phyloP scores from a whole-genome alignment of 2,329 filamentous ascomycete genomes.

The Cladophialophora carrionii region DNA sequence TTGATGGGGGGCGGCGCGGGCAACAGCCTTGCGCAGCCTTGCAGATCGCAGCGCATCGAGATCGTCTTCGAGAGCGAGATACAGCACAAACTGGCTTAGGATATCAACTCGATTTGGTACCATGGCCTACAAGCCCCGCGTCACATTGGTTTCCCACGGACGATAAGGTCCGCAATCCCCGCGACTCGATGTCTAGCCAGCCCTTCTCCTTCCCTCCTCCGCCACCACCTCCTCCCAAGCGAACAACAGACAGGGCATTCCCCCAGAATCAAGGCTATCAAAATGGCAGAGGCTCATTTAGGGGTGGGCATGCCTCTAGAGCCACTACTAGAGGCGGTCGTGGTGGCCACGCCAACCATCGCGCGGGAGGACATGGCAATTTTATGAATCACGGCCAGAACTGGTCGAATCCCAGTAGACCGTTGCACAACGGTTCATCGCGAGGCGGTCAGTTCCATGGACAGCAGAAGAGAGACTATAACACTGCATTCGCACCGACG shows the following conservation, averaged over 20 bases:
- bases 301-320: slow-evolving; percentile 22
- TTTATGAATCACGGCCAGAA: slow-evolving; percentile 15
- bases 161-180: not conserved
- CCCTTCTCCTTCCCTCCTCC: slow-evolving; percentile 54
- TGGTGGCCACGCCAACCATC: slow-evolving; percentile 19
- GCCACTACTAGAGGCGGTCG: slow-evolving; percentile 22
- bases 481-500: slow-evolving; percentile 34
- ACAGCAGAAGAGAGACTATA: slow-evolving; percentile 36
- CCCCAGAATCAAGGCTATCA: slow-evolving; percentile 21
- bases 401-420: not conserved
- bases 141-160: not conserved
- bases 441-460: slow-evolving; percentile 16
- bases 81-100: no score
- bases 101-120: not conserved
- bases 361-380: not conserved
- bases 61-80: not conserved
- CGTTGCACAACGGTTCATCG: slow-evolving; percentile 12
- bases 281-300: slow-evolving; percentile 26
- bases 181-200: slow-evolving; percentile 39
- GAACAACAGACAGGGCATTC: slow-evolving; percentile 14
- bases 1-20: not conserved
- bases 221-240: slow-evolving; percentile 47
- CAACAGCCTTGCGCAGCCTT: slow-evolving; percentile 9
- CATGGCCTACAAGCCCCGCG: not conserved
- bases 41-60: not conserved